These are phyloP conservation scores for Pascua guehoae DNA, from an alignment of 1,284 basidiomycete genomes.

Conservation along the genomic window DNA sequence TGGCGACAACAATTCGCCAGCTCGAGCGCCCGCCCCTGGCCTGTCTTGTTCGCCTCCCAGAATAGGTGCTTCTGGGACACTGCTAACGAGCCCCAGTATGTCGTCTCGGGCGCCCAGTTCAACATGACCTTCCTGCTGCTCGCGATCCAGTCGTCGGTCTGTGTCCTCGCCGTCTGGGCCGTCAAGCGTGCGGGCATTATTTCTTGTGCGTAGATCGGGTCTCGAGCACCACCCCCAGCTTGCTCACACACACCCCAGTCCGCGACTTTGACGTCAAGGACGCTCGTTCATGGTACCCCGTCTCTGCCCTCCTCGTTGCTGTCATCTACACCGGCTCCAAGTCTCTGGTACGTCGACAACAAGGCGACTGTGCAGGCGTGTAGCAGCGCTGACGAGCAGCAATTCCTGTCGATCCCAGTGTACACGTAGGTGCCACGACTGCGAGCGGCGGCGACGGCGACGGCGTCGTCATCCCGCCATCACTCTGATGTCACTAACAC, in stretches of 20 bases:
- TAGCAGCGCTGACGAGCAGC: constrained; percentile 53
- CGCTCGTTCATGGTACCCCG: constrained; percentile 89
- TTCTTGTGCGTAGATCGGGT: constrained; percentile 54
- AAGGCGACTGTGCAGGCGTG: not conserved
- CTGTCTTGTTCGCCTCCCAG: too few relatives aligned
- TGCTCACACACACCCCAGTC: constrained; percentile 49
- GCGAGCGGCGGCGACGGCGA: not conserved
- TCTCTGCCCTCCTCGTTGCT: constrained; percentile 83
- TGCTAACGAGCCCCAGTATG: constrained; percentile 60
- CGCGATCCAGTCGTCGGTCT: constrained; percentile 85
- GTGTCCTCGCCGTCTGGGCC: constrained; percentile 67
- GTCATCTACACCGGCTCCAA: constrained; percentile 99
- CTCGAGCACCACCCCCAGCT: not conserved
- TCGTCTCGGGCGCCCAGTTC: constrained; percentile 89
- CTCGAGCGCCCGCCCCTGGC: too few relatives aligned
- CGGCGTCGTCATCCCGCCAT: not conserved
- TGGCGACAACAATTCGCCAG: too few relatives aligned
- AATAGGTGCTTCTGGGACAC: too few relatives aligned
- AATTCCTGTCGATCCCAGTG: constrained; percentile 87
- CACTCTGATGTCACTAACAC: constrained; percentile 1
- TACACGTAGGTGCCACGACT: constrained; percentile 59
- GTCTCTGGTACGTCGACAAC: constrained; percentile 64
- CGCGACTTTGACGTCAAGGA: constrained; percentile 79
- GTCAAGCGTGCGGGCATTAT: constrained; percentile 82
- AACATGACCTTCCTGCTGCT: constrained; percentile 96